These are phyloP conservation scores for Pseudotulostoma volvatum DNA, from an alignment of 495 filamentous ascomycete genomes.

Conservation along the genomic window DNA sequence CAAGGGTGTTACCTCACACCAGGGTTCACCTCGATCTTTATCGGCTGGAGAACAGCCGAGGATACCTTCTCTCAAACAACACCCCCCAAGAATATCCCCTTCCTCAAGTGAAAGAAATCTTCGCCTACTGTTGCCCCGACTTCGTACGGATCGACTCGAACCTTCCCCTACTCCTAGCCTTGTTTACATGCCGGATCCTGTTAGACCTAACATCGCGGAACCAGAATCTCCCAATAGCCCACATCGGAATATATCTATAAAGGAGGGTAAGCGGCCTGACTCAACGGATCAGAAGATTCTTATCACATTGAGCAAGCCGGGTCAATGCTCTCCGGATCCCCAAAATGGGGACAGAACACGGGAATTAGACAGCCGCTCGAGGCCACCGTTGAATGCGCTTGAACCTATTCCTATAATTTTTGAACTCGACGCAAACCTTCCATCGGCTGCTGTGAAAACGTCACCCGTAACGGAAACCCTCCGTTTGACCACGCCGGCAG, in stretches of 20 bases:
- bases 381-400: not conserved
- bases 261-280: no score
- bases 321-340: no score
- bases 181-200: not conserved
- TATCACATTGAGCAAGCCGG: not conserved
- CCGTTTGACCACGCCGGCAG: constrained; percentile 19
- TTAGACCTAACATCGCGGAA: no score
- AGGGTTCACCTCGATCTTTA: no score
- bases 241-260: not conserved
- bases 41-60: no score
- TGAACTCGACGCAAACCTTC: constrained; percentile 22
- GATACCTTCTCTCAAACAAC: no score
- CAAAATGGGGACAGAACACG: not conserved
- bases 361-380: constrained; percentile 1
- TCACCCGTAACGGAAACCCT: constrained; percentile 6
- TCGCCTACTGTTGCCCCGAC: constrained; percentile 20
- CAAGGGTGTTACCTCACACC: no score
- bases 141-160: constrained; percentile 12
- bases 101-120: constrained; percentile 15
- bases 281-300: not conserved
- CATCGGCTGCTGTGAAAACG: constrained; percentile 13
- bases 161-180: not conserved
- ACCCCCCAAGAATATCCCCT: no score
- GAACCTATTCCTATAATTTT: constrained; percentile 9
- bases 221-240: no score